Percentiles rank a stretch among this genome's conserved stretches.
phyloP scores from a whole-genome alignment of 352 stramenopile species.

The Elongisporangium senticosum region DNA sequence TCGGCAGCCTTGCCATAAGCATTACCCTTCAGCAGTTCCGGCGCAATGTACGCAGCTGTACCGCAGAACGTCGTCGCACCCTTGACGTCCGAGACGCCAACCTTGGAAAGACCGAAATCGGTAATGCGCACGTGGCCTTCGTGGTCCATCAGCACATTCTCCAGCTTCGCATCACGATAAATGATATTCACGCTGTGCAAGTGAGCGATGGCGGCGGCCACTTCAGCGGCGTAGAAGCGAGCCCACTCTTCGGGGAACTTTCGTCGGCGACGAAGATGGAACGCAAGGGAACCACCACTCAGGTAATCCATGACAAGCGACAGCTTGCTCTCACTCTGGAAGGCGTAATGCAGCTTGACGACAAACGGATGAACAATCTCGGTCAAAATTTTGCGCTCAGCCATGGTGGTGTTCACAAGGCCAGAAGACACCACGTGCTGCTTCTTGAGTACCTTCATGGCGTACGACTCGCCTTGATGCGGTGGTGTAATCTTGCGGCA shows the following conservation, averaged over 20 bases:
- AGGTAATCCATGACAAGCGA: constrained; percentile 94
- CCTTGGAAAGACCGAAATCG: constrained; percentile 93
- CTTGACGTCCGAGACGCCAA: constrained; percentile 81
- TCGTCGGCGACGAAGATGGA: constrained; percentile 81
- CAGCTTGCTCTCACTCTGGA: constrained; percentile 91
- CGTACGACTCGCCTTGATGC: constrained; percentile 93
- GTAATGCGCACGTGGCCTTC: constrained; percentile 93
- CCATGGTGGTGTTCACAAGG: constrained; percentile 92
- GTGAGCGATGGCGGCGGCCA: constrained; percentile 87
- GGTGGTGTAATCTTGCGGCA: constrained; percentile 90
- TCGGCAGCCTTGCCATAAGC: constrained; percentile 90
- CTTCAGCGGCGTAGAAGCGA: constrained; percentile 94
- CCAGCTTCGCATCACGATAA: constrained; percentile 93
- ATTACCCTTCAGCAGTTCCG: constrained; percentile 87
- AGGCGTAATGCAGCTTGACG: constrained; percentile 93
- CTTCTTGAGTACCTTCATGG: constrained; percentile 98
- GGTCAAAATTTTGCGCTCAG: constrained; percentile 88
- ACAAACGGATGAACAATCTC: constrained; percentile 93
- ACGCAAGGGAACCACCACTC: constrained; percentile 86
- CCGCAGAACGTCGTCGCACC: constrained; percentile 91
- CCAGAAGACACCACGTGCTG: constrained; percentile 87
- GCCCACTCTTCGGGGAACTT: constrained; percentile 89
- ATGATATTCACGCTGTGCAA: constrained; percentile 95
- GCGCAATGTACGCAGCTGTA: constrained; percentile 91
- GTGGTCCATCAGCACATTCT: constrained; percentile 94